Conservation (phyloP, 208 protist genomes). For the Leishmania mexicana region DNA sequence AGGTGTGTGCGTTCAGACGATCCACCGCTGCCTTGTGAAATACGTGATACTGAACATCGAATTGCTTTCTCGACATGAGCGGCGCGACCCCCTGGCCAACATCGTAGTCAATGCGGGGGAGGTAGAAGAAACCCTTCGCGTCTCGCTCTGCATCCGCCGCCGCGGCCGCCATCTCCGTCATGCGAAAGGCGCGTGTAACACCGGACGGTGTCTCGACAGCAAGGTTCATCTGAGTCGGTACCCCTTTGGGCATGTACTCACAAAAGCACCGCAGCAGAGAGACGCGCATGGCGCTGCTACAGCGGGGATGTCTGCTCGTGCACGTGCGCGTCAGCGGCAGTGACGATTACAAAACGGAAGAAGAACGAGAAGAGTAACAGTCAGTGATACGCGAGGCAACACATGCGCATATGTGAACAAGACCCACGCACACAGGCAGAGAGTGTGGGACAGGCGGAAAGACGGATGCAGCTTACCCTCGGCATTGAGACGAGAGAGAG, state of each 20-base stretch:
- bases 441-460: background rate
- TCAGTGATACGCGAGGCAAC: background rate
- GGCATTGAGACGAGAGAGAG: background rate
- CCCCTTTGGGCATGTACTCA: conserved; percentile 72
- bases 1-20: conserved; percentile 71
- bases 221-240: conserved; percentile 14
- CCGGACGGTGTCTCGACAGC: conserved; percentile 25
- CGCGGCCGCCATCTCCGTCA: conserved; percentile 52
- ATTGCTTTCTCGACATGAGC: conserved; percentile 67
- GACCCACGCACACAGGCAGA: background rate
- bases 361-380: background rate
- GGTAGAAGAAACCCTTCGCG: conserved; percentile 70
- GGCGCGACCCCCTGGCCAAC: conserved; percentile 55
- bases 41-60: conserved; percentile 78
- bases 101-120: conserved; percentile 75
- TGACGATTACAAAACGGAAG: background rate
- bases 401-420: background rate
- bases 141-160: conserved; percentile 47
- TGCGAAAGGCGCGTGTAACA: conserved; percentile 63
- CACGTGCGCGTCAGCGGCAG: background rate
- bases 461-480: too few relatives aligned
- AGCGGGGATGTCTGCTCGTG: background rate
- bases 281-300: conserved; percentile 31
- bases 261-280: conserved; percentile 44
- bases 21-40: conserved; percentile 84